phyloP scores from a whole-genome alignment of 2,329 filamentous ascomycete species.

The Colletotrichum tropicicola region DNA sequence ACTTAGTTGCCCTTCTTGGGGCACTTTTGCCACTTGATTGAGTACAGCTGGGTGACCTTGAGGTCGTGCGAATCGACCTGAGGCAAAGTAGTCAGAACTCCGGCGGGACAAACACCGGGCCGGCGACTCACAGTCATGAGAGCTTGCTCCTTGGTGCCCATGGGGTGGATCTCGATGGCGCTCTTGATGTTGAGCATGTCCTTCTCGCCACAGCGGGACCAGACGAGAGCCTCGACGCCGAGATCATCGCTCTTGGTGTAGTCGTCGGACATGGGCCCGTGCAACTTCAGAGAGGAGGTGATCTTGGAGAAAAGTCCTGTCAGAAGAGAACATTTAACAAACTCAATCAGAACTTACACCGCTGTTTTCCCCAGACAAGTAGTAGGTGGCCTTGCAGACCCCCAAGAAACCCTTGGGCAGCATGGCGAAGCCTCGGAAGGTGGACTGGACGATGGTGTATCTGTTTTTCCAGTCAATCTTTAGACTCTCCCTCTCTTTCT shows the following conservation, averaged over 20 bases:
- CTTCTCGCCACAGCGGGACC: slow-evolving; percentile 59
- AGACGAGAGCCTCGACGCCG: slow-evolving; percentile 54
- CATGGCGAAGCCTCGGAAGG: slow-evolving; percentile 60
- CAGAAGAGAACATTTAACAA: slow-evolving; percentile 24
- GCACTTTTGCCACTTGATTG: background rate
- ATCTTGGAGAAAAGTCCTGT: too few relatives aligned
- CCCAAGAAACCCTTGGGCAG: slow-evolving; percentile 56
- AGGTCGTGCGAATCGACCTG: slow-evolving; percentile 1
- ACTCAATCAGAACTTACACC: slow-evolving; percentile 46
- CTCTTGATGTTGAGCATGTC: slow-evolving; percentile 64
- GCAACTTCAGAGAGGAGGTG: slow-evolving; percentile 49
- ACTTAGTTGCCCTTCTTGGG: too few relatives aligned
- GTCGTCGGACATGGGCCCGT: slow-evolving; percentile 49
- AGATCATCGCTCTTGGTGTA: slow-evolving; percentile 56
- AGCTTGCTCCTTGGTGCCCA: slow-evolving; percentile 30
- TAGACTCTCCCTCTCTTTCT: too few relatives aligned
- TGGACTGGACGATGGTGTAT: slow-evolving; percentile 57
- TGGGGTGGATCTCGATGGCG: slow-evolving; percentile 47
- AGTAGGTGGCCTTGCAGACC: slow-evolving; percentile 61
- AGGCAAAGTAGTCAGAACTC: background rate
- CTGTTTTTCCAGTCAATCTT: too few relatives aligned
- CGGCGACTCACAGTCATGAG: slow-evolving; percentile 38
- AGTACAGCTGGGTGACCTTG: background rate
- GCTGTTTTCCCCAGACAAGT: slow-evolving; percentile 56
- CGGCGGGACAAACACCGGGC: background rate